Evolutionary conservation across 2,329 filamentous ascomycete species (phyloP), one percentile per base, ranked within the genome.

Genomic region (Zymoseptoria passerinii): DNA sequence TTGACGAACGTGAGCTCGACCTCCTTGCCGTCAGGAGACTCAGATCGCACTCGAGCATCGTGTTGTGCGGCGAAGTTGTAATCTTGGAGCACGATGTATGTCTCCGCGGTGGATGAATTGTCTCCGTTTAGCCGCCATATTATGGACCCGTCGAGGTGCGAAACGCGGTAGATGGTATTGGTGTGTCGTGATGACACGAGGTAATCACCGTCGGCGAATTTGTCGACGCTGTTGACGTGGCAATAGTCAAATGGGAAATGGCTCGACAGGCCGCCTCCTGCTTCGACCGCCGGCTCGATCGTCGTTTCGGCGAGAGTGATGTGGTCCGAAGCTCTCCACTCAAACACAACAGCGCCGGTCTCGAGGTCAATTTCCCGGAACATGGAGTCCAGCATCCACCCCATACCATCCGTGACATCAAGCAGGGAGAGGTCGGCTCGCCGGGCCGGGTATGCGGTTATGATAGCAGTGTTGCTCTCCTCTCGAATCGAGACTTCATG

Each of bases 321-420:
- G 58, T 78, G 75, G 4, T 77, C 71, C 4, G 73, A 73, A 3
- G 76, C 75, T 49, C 70, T 72, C 77, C 77, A 79, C 62, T 75
- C 66, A 61, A 77, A 78, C 16, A 75, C 62, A 0, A 76, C 65
- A 5, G 72, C 61, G 18, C 72, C 70, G 0, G 72, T 75, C 50
- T 71, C 71, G 23, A 77, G 68, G 53, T 77, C 71, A 13, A 78
- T 63, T 63, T 78, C 76, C 55, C 76, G 74, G 57, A 78, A 74
- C 1, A 71, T 57, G 4, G 70, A 53, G 76, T 71, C 72, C 1
- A 55, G 10, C 0, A 61, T 52, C 20, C 54, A 55, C 4, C 61
- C 59, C 53, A 56, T 20, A 8, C 48, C 28, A 70, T 56, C 27
- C 3, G 20, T 13, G 40, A 56, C 53, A 9, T 53, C 44, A 19